Base-by-base conservation (phyloP, 1,284 basidiomycete genomes). In the Malassezia sp. region DNA sequence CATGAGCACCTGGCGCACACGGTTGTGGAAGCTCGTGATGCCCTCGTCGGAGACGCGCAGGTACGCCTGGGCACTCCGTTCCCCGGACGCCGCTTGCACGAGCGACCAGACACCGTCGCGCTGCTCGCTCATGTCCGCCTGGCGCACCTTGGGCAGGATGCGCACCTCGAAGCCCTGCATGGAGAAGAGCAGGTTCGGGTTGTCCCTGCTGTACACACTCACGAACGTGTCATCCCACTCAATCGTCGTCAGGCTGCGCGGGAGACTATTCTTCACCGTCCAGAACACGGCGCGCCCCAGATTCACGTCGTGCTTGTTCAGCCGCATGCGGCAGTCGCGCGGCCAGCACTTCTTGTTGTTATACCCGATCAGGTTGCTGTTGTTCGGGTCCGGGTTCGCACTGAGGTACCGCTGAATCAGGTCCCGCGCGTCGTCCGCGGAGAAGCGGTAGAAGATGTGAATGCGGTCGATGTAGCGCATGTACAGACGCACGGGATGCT, bases 271-370 rank as follows among this genome's bases (percentile, higher is more conserved):
- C 76, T 96, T 96, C 71, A 97, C 87, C 61, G 96, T 96, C 93
- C 91, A 97, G 56, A 95, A 96, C 10, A 96, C 91, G 5, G 93
- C 93, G 57, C 93, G 80, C 24, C 91, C 91, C 26, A 97, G 77
- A 72, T 99, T 97, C 73, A 97, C 93, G 67, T 99, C 93, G 73
- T 97, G 91, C 75, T 99, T 99, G 77, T 95, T 93, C 47, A 99
- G 78, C 27, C 93, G 79, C 93, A 99, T 99, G 50, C 93, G 83
- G 71, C 90, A 96, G 71, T 99, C 93, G 54, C 90, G 79, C 20
- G 93, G 93, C 93, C 93, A 96, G 75, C 93, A 97, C 47, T 88
- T 84, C 72, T 91, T 91, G 75, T 95, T 96, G 76, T 96, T 96
- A 74, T 96, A 99, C 2, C 91, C 91, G 56, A 96, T 91, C 56